phyloP scores from a whole-genome alignment of 2,329 filamentous ascomycete genomes.

The Alternaria metachromatica region DNA sequence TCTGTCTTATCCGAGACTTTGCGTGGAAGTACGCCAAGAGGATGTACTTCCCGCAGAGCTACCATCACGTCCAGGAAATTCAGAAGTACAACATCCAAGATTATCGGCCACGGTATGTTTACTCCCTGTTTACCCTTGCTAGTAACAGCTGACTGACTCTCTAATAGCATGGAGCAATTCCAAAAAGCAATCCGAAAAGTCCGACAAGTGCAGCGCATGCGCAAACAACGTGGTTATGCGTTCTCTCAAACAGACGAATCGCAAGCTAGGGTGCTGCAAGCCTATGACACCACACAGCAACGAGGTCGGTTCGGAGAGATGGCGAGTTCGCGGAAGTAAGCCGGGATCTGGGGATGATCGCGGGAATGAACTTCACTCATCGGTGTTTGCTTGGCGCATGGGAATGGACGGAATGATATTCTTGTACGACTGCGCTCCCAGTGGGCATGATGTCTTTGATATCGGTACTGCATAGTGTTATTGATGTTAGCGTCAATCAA shows the following conservation, averaged over 20 bases:
- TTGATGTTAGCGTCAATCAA: constrained; percentile 5
- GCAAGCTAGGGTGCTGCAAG: constrained; percentile 92
- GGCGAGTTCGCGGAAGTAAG: constrained; percentile 63
- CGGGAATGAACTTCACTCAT: neutral
- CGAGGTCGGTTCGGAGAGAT: constrained; percentile 96
- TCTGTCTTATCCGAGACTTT: constrained; percentile 88
- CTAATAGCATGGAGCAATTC: constrained; percentile 92
- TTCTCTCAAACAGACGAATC: constrained; percentile 98
- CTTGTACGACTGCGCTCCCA: neutral
- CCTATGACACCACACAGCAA: constrained; percentile 94
- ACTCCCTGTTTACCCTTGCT: neutral
- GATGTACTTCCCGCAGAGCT: constrained; percentile 95
- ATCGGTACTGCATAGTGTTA: constrained; percentile 9
- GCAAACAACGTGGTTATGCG: constrained; percentile 97
- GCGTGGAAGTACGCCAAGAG: constrained; percentile 97
- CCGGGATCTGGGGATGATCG: neutral
- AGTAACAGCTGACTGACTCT: neutral
- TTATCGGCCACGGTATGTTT: constrained; percentile 84
- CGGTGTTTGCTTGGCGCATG: constrained; percentile 5
- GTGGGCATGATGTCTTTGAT: constrained; percentile 4
- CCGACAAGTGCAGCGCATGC: constrained; percentile 97
- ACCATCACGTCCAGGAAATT: constrained; percentile 99
- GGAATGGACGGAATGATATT: neutral
- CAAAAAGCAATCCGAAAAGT: constrained; percentile 99
- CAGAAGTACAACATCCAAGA: constrained; percentile 99